phyloP scores from a whole-genome alignment of 345 rosid genomes.

The Tarenaya hassleriana region DNA sequence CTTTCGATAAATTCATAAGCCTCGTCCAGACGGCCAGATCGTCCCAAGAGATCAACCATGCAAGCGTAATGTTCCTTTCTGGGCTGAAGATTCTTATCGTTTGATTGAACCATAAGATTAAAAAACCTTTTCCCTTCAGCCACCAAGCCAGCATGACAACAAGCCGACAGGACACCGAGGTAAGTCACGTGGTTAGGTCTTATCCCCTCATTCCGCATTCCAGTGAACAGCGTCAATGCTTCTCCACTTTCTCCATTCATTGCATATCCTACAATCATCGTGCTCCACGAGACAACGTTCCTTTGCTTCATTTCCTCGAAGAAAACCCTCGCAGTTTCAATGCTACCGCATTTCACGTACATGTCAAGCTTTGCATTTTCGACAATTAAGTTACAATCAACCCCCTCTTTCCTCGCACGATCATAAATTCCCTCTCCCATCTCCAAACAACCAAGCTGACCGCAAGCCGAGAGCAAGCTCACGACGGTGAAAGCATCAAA shows the following conservation, averaged over 20 bases:
- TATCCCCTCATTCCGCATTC: conserved; percentile 34
- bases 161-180: conserved; percentile 41
- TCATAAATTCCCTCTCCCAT: conserved; percentile 33
- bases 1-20: conserved; percentile 35
- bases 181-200: conserved; percentile 38
- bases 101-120: conserved; percentile 25
- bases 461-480: conserved; percentile 43
- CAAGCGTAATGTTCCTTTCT: conserved; percentile 43
- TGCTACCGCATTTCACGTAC: conserved; percentile 43
- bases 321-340: conserved; percentile 29
- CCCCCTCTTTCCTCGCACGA: conserved; percentile 22
- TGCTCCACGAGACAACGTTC: conserved; percentile 46
- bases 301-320: conserved; percentile 32
- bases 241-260: conserved; percentile 40
- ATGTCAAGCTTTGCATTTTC: conserved; percentile 45
- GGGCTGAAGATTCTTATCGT: conserved; percentile 32
- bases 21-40: conserved; percentile 35
- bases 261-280: conserved; percentile 43
- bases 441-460: conserved; percentile 42
- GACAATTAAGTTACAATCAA: conserved; percentile 35
- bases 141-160: conserved; percentile 45
- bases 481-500: conserved; percentile 40
- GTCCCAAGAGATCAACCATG: conserved; percentile 46
- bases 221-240: conserved; percentile 33
- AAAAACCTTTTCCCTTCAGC: conserved; percentile 33